Percentiles rank a stretch among this genome's conserved stretches.
Conservation (phyloP, 371 early-diverging fungal genomes). For the Mucor lusitanicus region DNA sequence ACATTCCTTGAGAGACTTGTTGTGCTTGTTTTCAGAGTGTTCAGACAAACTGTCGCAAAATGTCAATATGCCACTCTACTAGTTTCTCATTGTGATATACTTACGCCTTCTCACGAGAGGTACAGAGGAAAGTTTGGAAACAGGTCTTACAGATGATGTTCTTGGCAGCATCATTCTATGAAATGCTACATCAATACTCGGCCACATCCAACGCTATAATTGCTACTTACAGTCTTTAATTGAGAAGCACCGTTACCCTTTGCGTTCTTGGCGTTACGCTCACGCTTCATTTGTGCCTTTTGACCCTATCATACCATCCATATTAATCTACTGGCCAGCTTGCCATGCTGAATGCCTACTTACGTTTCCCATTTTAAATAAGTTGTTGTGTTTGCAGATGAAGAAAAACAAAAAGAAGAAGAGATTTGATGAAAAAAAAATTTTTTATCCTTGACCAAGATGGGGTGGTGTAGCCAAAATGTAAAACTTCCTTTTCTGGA, state of each 20-base stretch:
- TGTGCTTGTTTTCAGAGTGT: conserved; percentile 83
- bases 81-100: conserved; percentile 6
- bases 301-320: conserved; percentile 51
- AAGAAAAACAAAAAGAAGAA: neutral
- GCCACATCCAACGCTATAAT: neutral
- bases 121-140: conserved; percentile 84
- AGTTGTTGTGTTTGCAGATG: neutral
- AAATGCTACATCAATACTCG: neutral
- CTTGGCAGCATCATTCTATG: conserved; percentile 80
- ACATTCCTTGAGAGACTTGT: conserved; percentile 77
- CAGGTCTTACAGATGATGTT: conserved; percentile 78
- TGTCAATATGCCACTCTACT: neutral
- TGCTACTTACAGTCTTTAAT: conserved; percentile 68
- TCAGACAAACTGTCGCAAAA: conserved; percentile 55
- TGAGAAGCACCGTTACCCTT: conserved; percentile 60
- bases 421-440: conserved; percentile 12
- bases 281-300: conserved; percentile 78
- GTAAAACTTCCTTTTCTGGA: neutral
- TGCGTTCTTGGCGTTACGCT: conserved; percentile 68
- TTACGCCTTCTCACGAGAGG: conserved; percentile 74
- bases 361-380: conserved; percentile 13
- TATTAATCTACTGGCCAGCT: neutral
- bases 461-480: neutral
- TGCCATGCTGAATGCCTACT: neutral
- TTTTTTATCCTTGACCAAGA: conserved; percentile 6